Conservation (phyloP, 2,329 filamentous ascomycete genomes). For the Fusarium brevicatenulatum region DNA sequence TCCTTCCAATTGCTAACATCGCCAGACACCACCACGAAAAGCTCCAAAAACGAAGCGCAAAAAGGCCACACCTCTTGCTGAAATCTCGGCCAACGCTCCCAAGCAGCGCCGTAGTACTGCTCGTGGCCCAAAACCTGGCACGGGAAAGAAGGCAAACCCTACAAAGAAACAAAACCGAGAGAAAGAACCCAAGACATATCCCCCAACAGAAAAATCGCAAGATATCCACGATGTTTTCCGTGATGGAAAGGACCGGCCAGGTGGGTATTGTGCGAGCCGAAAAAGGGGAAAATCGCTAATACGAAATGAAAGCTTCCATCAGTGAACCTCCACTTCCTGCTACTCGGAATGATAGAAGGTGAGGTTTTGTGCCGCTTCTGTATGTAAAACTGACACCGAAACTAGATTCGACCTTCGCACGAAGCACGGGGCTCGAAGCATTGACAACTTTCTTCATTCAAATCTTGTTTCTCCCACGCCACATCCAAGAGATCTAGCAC, state of each 20-base stretch:
- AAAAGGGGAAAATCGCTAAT: constrained; percentile 26
- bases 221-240: constrained; percentile 46
- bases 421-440: constrained; percentile 49
- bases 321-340: constrained; percentile 37
- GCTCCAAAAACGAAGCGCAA: constrained; percentile 46
- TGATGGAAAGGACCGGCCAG: constrained; percentile 42
- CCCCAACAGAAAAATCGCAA: constrained; percentile 35
- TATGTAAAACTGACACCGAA: constrained; percentile 7
- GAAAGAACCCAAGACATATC: constrained; percentile 6
- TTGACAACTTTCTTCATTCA: constrained; percentile 52
- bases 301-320: constrained; percentile 33
- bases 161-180: constrained; percentile 31
- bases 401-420: constrained; percentile 48
- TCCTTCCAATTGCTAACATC: constrained; percentile 12
- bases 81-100: constrained; percentile 51
- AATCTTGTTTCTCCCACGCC: constrained; percentile 53
- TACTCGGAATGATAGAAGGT: constrained; percentile 44
- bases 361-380: neutral
- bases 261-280: constrained; percentile 31
- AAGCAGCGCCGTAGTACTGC: constrained; percentile 39
- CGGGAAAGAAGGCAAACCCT: constrained; percentile 30
- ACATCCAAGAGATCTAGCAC: constrained; percentile 42
- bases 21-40: constrained; percentile 47
- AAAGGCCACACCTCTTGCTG: constrained; percentile 46
- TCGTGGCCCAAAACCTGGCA: constrained; percentile 30